A percentile compares a stretch with the other conserved stretches of the same genome.
These are phyloP conservation scores for Mucor racemosus DNA, from an alignment of 371 early-diverging fungal genomes.

Conservation along the genomic window DNA sequence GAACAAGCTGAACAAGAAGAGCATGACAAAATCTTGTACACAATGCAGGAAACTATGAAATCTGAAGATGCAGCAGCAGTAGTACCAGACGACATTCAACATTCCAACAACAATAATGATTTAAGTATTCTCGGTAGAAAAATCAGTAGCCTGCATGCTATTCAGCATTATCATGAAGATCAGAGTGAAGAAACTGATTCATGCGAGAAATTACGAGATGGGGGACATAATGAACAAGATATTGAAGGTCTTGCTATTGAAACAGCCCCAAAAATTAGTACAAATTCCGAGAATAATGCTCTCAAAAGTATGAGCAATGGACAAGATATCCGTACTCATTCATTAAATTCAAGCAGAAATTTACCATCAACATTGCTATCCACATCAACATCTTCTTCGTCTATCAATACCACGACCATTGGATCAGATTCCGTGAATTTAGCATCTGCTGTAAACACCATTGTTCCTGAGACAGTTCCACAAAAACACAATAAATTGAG, in stretches of 20 bases:
- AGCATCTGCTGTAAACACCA: constrained; percentile 1
- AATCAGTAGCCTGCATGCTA: constrained; percentile 38
- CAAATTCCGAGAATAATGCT: neutral
- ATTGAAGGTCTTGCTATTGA: constrained; percentile 11
- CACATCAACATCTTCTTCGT: neutral
- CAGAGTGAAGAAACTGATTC: neutral
- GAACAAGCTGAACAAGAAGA: constrained; percentile 19
- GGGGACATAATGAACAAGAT: neutral
- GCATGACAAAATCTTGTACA: constrained; percentile 17
- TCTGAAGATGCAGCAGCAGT: constrained; percentile 25
- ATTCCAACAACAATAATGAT: constrained; percentile 18
- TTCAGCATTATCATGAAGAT: constrained; percentile 38
- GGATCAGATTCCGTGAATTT: neutral
- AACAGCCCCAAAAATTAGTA: constrained; percentile 3
- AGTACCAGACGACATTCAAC: neutral
- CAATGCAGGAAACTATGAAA: constrained; percentile 23
- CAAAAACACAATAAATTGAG: neutral
- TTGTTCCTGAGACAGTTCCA: constrained; percentile 5
- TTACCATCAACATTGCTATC: neutral
- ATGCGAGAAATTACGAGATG: neutral
- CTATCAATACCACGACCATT: neutral
- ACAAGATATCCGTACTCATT: neutral
- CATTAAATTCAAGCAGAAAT: neutral
- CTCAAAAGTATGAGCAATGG: constrained; percentile 2
- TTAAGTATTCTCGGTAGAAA: constrained; percentile 47